Conservation (phyloP, 768 basidiomycete genomes). For the Phylloporus sp. region DNA sequence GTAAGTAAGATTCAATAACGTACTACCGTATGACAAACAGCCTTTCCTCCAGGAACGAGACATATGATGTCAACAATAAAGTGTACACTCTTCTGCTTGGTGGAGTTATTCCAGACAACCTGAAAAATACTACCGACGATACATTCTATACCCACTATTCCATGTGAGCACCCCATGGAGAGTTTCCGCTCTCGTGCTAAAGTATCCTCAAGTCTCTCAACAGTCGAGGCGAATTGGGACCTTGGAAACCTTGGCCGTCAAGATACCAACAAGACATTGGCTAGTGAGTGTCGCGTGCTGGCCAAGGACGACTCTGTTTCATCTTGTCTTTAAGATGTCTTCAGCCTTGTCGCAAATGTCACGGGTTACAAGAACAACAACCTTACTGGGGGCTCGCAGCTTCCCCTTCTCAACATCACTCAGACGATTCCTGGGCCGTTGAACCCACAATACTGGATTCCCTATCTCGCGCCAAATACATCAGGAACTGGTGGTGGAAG, state of each 20-base stretch:
- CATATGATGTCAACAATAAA: conserved; percentile 39
- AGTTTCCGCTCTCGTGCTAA: background rate
- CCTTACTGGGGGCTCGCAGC: conserved; percentile 19
- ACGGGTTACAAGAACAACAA: conserved; percentile 44
- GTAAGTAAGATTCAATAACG: conserved; percentile 27
- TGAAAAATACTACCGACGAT: conserved; percentile 44
- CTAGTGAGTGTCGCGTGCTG: conserved; percentile 4
- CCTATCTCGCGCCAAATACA: conserved; percentile 39
- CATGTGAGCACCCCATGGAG: conserved; percentile 12
- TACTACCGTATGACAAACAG: background rate
- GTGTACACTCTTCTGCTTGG: conserved; percentile 44
- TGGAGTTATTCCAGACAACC: conserved; percentile 38
- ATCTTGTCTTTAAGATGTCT: conserved; percentile 39
- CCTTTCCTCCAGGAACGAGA: conserved; percentile 19
- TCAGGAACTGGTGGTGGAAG: conserved; percentile 38
- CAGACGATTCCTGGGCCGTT: conserved; percentile 39
- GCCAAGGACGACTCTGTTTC: background rate
- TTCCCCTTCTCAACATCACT: conserved; percentile 39
- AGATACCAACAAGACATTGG: conserved; percentile 44
- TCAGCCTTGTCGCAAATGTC: conserved; percentile 43
- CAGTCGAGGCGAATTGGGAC: conserved; percentile 57
- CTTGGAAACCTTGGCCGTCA: conserved; percentile 54
- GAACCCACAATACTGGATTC: conserved; percentile 36
- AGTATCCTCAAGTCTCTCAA: conserved; percentile 35
- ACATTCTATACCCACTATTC: conserved; percentile 62